A percentile compares a stretch with the other conserved stretches of the same genome.
phyloP scores from a whole-genome alignment of 2,329 filamentous ascomycete genomes.

The Arthrobotrys musiformis region DNA sequence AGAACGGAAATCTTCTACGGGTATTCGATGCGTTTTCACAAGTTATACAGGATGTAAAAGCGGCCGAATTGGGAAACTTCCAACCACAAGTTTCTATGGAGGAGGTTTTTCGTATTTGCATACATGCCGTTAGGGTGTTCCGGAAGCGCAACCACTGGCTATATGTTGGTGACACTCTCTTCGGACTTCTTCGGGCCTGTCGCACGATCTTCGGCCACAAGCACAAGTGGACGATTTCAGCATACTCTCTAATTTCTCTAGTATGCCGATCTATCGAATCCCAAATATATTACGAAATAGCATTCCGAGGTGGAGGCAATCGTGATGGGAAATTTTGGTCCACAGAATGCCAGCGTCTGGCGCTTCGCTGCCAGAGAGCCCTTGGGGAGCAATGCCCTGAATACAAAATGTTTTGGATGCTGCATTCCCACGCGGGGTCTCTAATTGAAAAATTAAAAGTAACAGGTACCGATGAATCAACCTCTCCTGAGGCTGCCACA shows the following conservation, averaged over 20 bases:
- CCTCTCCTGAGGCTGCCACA: no score
- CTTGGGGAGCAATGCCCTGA: background rate
- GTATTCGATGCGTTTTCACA: conserved; percentile 21
- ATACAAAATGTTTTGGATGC: no score
- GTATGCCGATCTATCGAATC: conserved; percentile 19
- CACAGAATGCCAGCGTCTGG: background rate
- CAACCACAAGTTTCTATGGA: conserved; percentile 11
- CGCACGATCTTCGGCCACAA: background rate
- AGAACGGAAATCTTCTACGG: conserved; percentile 27
- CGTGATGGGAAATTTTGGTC: background rate
- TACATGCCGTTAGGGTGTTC: conserved; percentile 6
- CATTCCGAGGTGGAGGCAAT: background rate
- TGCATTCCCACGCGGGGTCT: background rate
- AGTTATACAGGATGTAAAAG: conserved; percentile 5
- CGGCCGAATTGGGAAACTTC: background rate
- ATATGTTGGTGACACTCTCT: conserved; percentile 24
- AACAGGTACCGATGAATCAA: no score
- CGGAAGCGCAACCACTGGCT: conserved; percentile 14
- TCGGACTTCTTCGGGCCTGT: conserved; percentile 21
- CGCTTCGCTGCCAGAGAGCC: background rate
- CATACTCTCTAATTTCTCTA: conserved; percentile 7
- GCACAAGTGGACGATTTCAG: conserved; percentile 24
- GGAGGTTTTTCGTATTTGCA: conserved; percentile 18
- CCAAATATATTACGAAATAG: conserved; percentile 8
- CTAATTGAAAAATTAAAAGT: no score